Evolutionary conservation across 352 stramenopile genomes (phyloP).

Genomic region (Phytophthora palmivora): DNA sequence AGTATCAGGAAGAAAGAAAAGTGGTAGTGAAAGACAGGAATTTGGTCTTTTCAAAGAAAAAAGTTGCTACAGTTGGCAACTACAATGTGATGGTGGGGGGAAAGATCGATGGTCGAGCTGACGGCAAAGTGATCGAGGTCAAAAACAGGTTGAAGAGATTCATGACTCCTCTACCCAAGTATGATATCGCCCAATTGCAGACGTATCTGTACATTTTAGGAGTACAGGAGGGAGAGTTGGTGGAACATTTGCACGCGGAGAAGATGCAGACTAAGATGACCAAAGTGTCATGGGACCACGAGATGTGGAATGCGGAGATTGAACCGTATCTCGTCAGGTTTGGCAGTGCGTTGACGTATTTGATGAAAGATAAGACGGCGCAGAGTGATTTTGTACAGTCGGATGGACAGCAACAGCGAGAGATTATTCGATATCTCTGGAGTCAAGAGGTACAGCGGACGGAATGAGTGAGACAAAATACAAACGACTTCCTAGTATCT

Average conservation of each 20-base stretch:
- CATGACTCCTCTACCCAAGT: constrained; percentile 74
- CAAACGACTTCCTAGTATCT: too few species aligned
- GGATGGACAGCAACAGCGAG: constrained; percentile 51
- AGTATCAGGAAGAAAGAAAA: constrained; percentile 70
- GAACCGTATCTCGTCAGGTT: constrained; percentile 74
- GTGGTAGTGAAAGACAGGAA: constrained; percentile 76
- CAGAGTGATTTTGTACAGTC: constrained; percentile 62
- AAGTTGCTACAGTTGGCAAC: constrained; percentile 50
- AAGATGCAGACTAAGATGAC: constrained; percentile 73
- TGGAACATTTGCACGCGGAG: constrained; percentile 76
- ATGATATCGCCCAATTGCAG: constrained; percentile 85
- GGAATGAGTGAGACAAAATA: too few species aligned
- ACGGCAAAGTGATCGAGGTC: constrained; percentile 85
- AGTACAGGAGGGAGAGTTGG: constrained; percentile 70
- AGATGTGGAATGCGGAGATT: constrained; percentile 76
- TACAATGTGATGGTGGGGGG: constrained; percentile 80
- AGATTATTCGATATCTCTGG: constrained; percentile 84
- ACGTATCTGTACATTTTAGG: constrained; percentile 87
- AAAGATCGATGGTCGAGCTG: constrained; percentile 81
- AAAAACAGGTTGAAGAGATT: constrained; percentile 85
- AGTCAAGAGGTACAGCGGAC: constrained; percentile 38
- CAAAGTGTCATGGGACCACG: constrained; percentile 65
- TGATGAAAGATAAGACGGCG: constrained; percentile 70
- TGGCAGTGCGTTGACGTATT: constrained; percentile 68
- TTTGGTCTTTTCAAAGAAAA: constrained; percentile 78